These are phyloP conservation scores for Inga oerstediana DNA, from an alignment of 306 rosid genomes.

Conservation along the genomic window DNA sequence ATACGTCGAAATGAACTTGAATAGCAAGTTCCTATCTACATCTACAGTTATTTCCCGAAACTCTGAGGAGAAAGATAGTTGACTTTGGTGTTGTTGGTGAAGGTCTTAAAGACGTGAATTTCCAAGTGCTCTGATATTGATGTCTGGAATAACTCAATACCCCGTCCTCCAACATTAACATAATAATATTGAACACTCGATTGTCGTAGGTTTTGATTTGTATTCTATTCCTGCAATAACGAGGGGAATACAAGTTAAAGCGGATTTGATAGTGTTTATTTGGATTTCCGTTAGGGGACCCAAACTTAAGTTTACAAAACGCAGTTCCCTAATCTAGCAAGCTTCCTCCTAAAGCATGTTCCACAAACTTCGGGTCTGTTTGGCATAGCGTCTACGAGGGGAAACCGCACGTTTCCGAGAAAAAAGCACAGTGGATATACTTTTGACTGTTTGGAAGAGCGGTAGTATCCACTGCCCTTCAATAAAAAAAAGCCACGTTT, in stretches of 20 bases:
- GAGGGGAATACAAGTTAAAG: not conserved
- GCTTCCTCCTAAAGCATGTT: too few relatives aligned
- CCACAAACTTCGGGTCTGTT: too few relatives aligned
- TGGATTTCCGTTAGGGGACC: not conserved
- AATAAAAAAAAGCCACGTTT: too few relatives aligned
- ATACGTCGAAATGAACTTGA: not conserved
- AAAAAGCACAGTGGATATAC: too few relatives aligned
- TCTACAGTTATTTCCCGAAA: not conserved
- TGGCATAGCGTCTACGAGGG: too few relatives aligned
- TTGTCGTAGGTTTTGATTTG: not conserved
- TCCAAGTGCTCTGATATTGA: not conserved
- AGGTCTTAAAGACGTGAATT: not conserved
- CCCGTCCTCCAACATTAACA: too few relatives aligned
- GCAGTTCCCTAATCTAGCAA: not conserved
- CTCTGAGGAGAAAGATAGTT: not conserved
- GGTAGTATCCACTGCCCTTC: too few relatives aligned
- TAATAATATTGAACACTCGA: not conserved
- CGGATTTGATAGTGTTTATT: not conserved
- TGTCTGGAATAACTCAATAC: not conserved
- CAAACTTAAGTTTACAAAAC: not conserved
- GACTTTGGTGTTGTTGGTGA: not conserved
- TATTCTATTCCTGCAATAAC: not conserved
- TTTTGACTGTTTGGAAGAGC: too few relatives aligned
- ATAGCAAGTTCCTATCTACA: not conserved
- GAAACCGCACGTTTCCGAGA: too few relatives aligned